Percentiles rank a stretch among this genome's conserved stretches.
These are phyloP conservation scores for Sporothrix protearum DNA, from an alignment of 2,329 filamentous ascomycete genomes.

Conservation along the genomic window DNA sequence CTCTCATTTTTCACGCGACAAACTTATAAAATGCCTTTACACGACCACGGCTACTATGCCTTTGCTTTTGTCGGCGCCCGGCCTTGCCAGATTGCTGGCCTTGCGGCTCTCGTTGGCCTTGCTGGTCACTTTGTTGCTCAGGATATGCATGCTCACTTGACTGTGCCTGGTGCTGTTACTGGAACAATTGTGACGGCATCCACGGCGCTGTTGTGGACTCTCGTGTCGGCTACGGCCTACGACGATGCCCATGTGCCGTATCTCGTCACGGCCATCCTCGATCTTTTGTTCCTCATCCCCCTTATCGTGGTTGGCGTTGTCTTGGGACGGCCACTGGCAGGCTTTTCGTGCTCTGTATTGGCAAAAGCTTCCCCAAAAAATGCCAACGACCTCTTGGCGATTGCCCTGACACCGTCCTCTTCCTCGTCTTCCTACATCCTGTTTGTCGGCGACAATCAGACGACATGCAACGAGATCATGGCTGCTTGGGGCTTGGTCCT, in stretches of 20 bases:
- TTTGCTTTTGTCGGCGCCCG: constrained; percentile 74
- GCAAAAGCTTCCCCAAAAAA: constrained; percentile 41
- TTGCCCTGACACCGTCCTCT: constrained; percentile 25
- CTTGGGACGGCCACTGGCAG: constrained; percentile 75
- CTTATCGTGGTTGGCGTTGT: constrained; percentile 73
- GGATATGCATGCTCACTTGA: constrained; percentile 63
- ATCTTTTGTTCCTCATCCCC: constrained; percentile 68
- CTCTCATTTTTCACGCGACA: not conserved
- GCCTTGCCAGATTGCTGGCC: constrained; percentile 64
- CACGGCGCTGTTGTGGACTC: constrained; percentile 74
- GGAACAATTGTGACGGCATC: constrained; percentile 78
- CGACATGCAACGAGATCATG: constrained; percentile 80
- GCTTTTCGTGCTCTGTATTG: constrained; percentile 64
- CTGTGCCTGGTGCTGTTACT: constrained; percentile 68
- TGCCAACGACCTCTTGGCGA: constrained; percentile 45
- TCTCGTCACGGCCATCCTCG: constrained; percentile 63
- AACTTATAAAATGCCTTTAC: constrained; percentile 29
- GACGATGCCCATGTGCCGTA: constrained; percentile 70
- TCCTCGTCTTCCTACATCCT: constrained; percentile 41
- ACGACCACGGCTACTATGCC: constrained; percentile 45
- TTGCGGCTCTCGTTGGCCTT: constrained; percentile 76
- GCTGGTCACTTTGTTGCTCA: constrained; percentile 76
- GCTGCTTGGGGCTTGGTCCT: constrained; percentile 83
- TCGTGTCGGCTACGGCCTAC: constrained; percentile 48
- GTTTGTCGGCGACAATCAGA: constrained; percentile 51